Base-by-base conservation (phyloP, 1,284 basidiomycete species). In the Sanghuangporus baumii region DNA sequence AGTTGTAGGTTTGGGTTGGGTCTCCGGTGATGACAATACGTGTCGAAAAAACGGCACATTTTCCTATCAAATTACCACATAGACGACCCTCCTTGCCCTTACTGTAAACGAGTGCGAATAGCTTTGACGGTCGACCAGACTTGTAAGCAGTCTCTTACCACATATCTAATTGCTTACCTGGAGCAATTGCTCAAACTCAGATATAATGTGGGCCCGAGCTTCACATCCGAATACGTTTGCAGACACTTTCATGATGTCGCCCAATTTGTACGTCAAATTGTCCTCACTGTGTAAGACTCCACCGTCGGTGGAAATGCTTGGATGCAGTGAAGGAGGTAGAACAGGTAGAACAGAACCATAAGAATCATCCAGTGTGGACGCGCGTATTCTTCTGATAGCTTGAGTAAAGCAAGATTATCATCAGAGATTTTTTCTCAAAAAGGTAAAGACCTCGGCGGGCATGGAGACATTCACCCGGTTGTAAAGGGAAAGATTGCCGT, bases 331-430 rank as follows among this genome's bases (percentile, higher is more conserved):
- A 11, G 97, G 96, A 0, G 97, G 97, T 0, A 97, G 97, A 0
- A 99, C 96, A 41, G 97, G 97, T n/a, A n/a, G n/a, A n/a, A n/a
- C 71, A 99, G 84, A 36, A 98, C 95, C 0, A 97, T 98, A 58
- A 99, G 78, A 69, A 99, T 96, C 97, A 99, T 99, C 97, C 97
- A 99, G 71, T 98, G 95, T 2, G 97, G 97, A 50, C 96, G 86
- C 12, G 97, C 97, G 73, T 96, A 98, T 72, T 95, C 93, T 60
- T 94, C 93, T 31, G 94, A 96, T 7, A 99, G 84, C 48, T 97
- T 97, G 67, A 99, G 87, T 16, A 96, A 81, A 68, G 89, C 83
- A n/a, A 99, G 84, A 74, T 99, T 96, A 16, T 86, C 82, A 67
- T 94, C 87, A 1, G 93, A 85, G 75, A 98, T n/a, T 95, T 83